Evolutionary conservation across 257 asterid genomes (phyloP), one percentile per base, ranked within the genome.

Genomic region (Nicotiana obtusifolia): DNA sequence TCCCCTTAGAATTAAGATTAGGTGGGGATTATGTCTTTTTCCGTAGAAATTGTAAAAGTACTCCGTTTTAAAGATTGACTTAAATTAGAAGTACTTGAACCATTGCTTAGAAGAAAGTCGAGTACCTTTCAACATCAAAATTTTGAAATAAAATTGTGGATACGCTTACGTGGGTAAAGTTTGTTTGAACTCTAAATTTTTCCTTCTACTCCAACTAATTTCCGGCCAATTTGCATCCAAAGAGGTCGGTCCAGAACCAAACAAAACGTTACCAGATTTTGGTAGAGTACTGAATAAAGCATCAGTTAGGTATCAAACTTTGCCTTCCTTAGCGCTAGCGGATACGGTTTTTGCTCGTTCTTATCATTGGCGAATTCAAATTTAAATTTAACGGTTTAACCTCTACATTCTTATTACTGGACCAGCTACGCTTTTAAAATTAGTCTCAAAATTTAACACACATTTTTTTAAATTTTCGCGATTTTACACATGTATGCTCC

Each of bases 121-220:
- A 71, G 78, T 44, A 37, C 13, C 59, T 44, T 41, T 13, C 22
- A 11, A 5, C 47, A 41, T 20, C 14, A 71, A 22, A 41, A 11
- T 20, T 1, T 49, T 49, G 41, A 2, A 20, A 20, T 17, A 35
- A 37, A 71, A 71, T 71, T 2, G 60, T 44, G 60, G 60, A 22
- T 73, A 47, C 28, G 37, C 37, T 73, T 73, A 44, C 78, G 14
- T 41, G 57, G 61, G 61, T 71, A 59, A 44, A 73, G 60, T 73
- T 47, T 13, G 35, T 71, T 71, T 44, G 35, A 22, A 44, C 10
- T 20, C 13, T 16, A 71, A 3, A 71, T 44, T 44, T 44, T 71
- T 71, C 35, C 78, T 71, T 71, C 59, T 71, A 71, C 78, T 71
- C 59, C 59, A 71, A 71, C 78, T 71, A 11, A 71, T 41, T 69